Evolutionary conservation across 2,329 filamentous ascomycete genomes (phyloP).

Genomic region (Dactylellina parvicollis): DNA sequence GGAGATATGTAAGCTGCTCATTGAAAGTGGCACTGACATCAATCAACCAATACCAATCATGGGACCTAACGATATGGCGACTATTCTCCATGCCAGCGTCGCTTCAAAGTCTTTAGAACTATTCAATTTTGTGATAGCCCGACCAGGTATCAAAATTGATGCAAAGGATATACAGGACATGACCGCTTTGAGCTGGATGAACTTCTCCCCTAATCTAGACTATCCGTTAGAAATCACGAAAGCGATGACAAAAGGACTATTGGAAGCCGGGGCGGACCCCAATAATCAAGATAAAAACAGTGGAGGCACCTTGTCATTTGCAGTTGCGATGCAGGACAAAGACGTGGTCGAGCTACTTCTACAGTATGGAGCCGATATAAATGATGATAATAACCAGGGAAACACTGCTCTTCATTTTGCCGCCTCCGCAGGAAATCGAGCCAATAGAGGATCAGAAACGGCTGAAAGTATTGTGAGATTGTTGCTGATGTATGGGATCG

Average conservation of each 20-base stretch:
- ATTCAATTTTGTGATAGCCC: conserved; percentile 28
- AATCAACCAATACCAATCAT: conserved; percentile 22
- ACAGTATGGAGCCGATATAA: conserved; percentile 52
- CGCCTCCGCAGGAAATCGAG: conserved; percentile 8
- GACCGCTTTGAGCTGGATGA: conserved; percentile 38
- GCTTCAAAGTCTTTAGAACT: conserved; percentile 26
- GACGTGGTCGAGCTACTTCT: conserved; percentile 53
- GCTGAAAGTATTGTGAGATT: conserved; percentile 32
- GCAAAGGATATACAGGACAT: conserved; percentile 33
- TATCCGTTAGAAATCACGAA: conserved; percentile 39
- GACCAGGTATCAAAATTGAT: conserved; percentile 28
- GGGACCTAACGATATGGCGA: conserved; percentile 5
- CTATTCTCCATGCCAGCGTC: conserved; percentile 25
- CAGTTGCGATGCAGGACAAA: conserved; percentile 52
- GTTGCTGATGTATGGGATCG: conserved; percentile 28
- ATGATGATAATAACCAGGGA: conserved; percentile 47
- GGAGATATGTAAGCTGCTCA: conserved; percentile 22
- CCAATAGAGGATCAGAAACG: conserved; percentile 26
- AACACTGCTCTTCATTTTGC: conserved; percentile 31
- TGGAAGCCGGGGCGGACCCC: conserved; percentile 47
- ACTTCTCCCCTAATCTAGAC: conserved; percentile 14
- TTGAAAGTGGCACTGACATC: conserved; percentile 32
- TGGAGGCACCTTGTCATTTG: conserved; percentile 38
- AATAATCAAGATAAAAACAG: conserved; percentile 52
- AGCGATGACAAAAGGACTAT: conserved; percentile 36